Evolutionary conservation across 768 basidiomycete genomes (phyloP).

Genomic region (Tremella yokohamensis): DNA sequence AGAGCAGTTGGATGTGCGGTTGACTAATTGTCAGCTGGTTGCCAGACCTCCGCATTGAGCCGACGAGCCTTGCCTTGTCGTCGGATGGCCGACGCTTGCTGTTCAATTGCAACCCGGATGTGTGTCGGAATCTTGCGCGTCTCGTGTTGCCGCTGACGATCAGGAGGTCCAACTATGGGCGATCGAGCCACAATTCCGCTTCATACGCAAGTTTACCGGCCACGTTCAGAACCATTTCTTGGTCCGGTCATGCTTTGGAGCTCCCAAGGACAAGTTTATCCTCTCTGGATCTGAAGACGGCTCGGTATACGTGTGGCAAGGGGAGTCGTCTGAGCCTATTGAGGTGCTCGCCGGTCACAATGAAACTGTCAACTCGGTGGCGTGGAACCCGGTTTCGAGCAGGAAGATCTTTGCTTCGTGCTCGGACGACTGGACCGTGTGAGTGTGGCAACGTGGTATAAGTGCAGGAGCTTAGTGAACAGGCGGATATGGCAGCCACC

Average conservation of each 20-base stretch:
- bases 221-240: slow-evolving; percentile 79
- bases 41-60: slow-evolving; percentile 56
- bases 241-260: slow-evolving; percentile 91
- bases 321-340: slow-evolving; percentile 74
- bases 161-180: slow-evolving; percentile 91
- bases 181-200: slow-evolving; percentile 61
- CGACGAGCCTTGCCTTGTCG: slow-evolving; percentile 83
- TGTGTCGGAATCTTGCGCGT: slow-evolving; percentile 52
- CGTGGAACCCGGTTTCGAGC: slow-evolving; percentile 87
- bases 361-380: slow-evolving; percentile 86
- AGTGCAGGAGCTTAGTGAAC: background rate
- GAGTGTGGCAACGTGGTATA: slow-evolving; percentile 17
- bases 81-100: slow-evolving; percentile 80
- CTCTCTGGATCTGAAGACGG: slow-evolving; percentile 95
- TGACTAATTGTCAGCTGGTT: slow-evolving; percentile 14
- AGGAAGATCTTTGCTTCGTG: slow-evolving; percentile 89
- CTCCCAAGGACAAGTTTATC: slow-evolving; percentile 79
- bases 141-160: background rate
- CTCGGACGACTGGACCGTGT: slow-evolving; percentile 83
- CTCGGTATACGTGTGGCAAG: slow-evolving; percentile 93
- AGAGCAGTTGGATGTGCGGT: background rate
- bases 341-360: slow-evolving; percentile 84
- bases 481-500: slow-evolving; percentile 49
- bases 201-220: slow-evolving; percentile 77
- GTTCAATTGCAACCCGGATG: slow-evolving; percentile 81